Evolutionary conservation across 768 basidiomycete genomes (phyloP).

Genomic region (Boletus pseudo-olivaceus): DNA sequence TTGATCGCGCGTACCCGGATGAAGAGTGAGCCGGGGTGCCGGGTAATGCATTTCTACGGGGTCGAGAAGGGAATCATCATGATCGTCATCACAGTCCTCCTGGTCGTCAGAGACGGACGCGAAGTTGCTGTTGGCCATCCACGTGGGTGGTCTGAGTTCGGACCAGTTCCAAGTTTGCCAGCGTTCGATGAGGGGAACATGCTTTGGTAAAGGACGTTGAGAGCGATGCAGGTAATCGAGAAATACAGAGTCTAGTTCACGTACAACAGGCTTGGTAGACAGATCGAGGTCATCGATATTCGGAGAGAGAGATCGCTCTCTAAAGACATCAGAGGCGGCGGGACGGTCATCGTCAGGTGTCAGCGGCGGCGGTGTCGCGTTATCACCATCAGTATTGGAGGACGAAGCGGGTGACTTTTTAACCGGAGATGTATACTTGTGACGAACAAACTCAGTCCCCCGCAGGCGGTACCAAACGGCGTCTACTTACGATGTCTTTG

Average conservation of each 20-base stretch:
- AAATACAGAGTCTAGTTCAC: constrained; percentile 22
- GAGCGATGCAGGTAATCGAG: constrained; percentile 26
- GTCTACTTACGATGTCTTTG: constrained; percentile 24
- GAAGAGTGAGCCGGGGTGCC: constrained; percentile 12
- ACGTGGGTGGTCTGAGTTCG: constrained; percentile 29
- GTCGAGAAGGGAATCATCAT: constrained; percentile 15
- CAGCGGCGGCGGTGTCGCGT: constrained; percentile 33
- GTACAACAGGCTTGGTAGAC: constrained; percentile 19
- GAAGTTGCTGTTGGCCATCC: constrained; percentile 14
- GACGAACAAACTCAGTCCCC: constrained; percentile 2
- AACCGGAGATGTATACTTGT: constrained; percentile 17
- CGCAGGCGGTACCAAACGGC: neutral
- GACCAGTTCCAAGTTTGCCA: constrained; percentile 36
- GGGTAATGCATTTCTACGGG: constrained; percentile 13
- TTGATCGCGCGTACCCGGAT: constrained; percentile 8
- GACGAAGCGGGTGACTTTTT: constrained; percentile 28
- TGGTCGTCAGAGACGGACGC: constrained; percentile 15
- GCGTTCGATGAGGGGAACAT: constrained; percentile 21
- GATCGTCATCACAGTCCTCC: constrained; percentile 27
- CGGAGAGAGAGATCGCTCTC: constrained; percentile 23
- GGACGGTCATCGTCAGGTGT: constrained; percentile 35
- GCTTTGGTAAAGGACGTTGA: constrained; percentile 24
- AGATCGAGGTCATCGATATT: constrained; percentile 20
- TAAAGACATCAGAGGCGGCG: constrained; percentile 17
- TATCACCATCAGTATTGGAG: constrained; percentile 30